Evolutionary conservation across 495 filamentous ascomycete genomes (phyloP).

Genomic region (Aspergillus asperescens): DNA sequence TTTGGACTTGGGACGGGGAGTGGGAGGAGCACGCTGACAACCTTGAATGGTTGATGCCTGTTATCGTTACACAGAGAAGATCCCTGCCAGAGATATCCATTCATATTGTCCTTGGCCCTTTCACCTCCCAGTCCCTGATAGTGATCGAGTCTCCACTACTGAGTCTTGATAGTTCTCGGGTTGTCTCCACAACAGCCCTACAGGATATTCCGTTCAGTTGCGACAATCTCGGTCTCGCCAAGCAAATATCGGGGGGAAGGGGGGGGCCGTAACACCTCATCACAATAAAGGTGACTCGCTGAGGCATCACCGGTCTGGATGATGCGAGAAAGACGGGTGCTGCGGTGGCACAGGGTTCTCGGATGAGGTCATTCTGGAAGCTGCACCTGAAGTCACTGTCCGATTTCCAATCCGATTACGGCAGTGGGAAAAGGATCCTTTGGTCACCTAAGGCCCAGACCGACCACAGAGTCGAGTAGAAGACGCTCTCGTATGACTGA

Average conservation of each 20-base stretch:
- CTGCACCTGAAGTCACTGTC: no score
- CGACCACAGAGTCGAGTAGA: background rate
- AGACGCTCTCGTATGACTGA: background rate
- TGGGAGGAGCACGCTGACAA: background rate
- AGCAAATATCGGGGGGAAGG: background rate
- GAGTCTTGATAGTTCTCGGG: background rate
- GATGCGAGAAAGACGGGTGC: no score
- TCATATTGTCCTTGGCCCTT: no score
- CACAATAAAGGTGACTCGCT: no score
- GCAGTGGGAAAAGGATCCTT: no score
- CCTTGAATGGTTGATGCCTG: background rate
- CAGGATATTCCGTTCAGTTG: background rate
- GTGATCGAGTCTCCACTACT: background rate
- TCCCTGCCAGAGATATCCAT: background rate
- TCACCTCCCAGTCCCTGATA: no score
- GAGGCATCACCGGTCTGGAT: no score
- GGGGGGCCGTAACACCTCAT: no score
- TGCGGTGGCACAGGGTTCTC: no score
- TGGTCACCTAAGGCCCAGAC: background rate
- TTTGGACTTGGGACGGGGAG: no score
- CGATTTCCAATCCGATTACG: background rate
- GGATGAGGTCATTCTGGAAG: no score
- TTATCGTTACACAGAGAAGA: background rate
- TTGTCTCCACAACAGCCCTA: background rate
- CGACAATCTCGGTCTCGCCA: background rate